phyloP scores from a whole-genome alignment of 2,329 filamentous ascomycete genomes.

The Pyricularia grisea region DNA sequence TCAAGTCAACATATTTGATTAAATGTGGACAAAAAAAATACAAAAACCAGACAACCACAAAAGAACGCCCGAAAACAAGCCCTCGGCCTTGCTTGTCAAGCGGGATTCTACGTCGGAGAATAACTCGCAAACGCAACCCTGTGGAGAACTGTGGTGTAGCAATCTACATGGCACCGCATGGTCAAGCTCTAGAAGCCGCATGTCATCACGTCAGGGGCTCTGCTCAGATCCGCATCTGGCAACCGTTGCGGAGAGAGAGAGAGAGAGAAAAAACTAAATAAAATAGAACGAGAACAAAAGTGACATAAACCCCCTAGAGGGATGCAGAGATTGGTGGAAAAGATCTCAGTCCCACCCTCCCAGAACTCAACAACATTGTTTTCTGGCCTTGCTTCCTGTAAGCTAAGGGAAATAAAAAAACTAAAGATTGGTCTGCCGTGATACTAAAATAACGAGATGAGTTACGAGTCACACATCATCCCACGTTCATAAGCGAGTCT shows the following conservation, averaged over 20 bases:
- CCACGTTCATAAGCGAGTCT: background rate
- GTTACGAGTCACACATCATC: background rate
- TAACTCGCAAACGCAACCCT: background rate
- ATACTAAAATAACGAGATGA: background rate
- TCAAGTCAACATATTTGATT: too few relatives aligned
- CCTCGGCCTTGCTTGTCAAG: background rate
- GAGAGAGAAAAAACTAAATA: too few relatives aligned
- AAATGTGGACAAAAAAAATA: too few relatives aligned
- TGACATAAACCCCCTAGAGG: background rate
- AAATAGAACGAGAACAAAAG: background rate
- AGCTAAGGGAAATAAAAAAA: background rate
- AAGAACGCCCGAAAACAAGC: background rate
- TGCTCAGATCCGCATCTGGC: background rate
- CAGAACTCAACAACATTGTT: background rate
- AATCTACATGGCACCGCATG: background rate
- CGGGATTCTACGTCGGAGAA: background rate
- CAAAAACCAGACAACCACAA: background rate
- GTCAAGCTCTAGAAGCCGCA: background rate
- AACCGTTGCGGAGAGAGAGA: background rate
- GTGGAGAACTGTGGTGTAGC: background rate
- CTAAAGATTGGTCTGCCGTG: background rate
- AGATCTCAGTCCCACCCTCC: background rate
- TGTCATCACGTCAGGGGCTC: constrained; percentile 1
- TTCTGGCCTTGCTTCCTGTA: background rate
- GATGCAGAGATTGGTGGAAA: background rate